phyloP scores from a whole-genome alignment of 2,329 filamentous ascomycete genomes.

The Verticillium isaacii region DNA sequence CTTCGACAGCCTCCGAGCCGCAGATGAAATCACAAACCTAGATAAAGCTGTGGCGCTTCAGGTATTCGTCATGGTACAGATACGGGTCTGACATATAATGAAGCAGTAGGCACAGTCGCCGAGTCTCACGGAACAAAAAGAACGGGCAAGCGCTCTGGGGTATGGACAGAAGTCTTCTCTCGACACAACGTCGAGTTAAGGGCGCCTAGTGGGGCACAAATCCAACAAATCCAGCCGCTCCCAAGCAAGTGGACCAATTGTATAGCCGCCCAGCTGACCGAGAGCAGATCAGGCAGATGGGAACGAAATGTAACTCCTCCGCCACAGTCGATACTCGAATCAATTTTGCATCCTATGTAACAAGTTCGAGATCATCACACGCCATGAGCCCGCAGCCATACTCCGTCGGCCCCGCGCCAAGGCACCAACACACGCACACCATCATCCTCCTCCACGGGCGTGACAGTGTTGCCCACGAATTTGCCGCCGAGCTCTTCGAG shows the following conservation, averaged over 20 bases:
- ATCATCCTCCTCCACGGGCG: conserved; percentile 41
- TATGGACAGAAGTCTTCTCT: neutral
- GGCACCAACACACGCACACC: conserved; percentile 32
- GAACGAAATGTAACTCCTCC: neutral
- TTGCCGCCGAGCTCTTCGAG: conserved; percentile 34
- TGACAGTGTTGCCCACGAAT: conserved; percentile 32
- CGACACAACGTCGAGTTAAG: too few species aligned
- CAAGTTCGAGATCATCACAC: neutral
- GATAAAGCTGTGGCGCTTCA: conserved; percentile 57
- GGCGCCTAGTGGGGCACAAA: too few species aligned
- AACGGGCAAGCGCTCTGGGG: neutral
- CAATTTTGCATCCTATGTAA: neutral
- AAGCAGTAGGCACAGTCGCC: too few species aligned
- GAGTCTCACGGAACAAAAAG: too few species aligned
- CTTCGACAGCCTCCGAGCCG: conserved; percentile 54
- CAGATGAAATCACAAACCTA: conserved; percentile 51
- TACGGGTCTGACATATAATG: conserved; percentile 54
- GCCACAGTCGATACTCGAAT: neutral
- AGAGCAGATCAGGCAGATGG: too few species aligned
- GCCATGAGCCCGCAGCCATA: neutral
- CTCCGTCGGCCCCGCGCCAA: neutral
- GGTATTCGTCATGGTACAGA: conserved; percentile 57
- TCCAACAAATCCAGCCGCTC: too few species aligned
- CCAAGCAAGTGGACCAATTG: too few species aligned
- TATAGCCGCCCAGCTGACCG: too few species aligned